These are phyloP conservation scores for Xylaria acuta DNA, from an alignment of 495 filamentous ascomycete species.

Conservation along the genomic window DNA sequence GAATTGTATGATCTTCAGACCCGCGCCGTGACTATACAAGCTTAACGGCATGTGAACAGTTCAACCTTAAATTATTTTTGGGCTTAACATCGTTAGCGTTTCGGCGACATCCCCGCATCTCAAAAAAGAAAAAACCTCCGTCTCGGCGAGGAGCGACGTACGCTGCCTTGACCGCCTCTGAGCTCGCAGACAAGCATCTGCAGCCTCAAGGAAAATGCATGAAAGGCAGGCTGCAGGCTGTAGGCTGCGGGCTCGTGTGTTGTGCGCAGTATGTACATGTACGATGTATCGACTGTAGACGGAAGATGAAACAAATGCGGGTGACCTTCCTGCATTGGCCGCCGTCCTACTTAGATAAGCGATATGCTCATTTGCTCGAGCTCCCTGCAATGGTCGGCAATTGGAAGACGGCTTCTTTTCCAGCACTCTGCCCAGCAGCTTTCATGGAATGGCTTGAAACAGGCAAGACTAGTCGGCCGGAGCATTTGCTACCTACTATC, in stretches of 20 bases:
- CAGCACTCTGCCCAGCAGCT: neutral
- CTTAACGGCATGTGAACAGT: neutral
- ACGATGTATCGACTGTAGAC: neutral
- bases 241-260: slow-evolving; percentile 8
- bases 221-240: slow-evolving; percentile 2
- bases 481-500: slow-evolving; percentile 6
- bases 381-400: slow-evolving; percentile 15
- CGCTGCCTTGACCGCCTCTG: slow-evolving; percentile 12
- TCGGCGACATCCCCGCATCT: slow-evolving; percentile 4
- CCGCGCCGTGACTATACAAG: neutral
- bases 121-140: slow-evolving; percentile 1
- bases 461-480: slow-evolving; percentile 11
- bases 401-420: neutral
- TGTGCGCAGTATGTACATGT: neutral
- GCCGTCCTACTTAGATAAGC: slow-evolving; percentile 1
- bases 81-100: neutral
- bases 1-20: slow-evolving; percentile 20
- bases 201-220: slow-evolving; percentile 1
- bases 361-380: slow-evolving; percentile 12
- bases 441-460: slow-evolving; percentile 18
- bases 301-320: slow-evolving; percentile 15
- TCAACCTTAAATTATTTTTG: neutral
- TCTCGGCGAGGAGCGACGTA: neutral
- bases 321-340: slow-evolving; percentile 6
- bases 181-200: slow-evolving; percentile 14